These are phyloP conservation scores for Aquilaria agallochum DNA, from an alignment of 441 rosid genomes.

Conservation along the genomic window DNA sequence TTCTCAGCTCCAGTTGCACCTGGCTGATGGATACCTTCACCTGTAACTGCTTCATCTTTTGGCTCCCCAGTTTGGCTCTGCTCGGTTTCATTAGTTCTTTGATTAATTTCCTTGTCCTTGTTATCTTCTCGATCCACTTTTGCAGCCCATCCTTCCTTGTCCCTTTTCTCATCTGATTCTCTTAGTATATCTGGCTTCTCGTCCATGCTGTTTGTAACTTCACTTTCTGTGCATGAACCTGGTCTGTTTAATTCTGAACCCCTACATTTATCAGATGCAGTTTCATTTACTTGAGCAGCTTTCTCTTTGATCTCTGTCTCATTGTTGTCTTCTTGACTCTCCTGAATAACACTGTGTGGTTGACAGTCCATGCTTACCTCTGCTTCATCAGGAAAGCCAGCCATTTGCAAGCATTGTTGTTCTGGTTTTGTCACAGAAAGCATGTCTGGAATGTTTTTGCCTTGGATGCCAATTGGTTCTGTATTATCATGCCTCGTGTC, in stretches of 20 bases:
- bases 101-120: background rate
- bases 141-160: slow-evolving; percentile 1
- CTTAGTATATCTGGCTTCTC: slow-evolving; percentile 6
- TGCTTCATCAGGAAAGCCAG: slow-evolving; percentile 14
- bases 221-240: slow-evolving; percentile 13
- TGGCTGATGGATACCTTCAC: slow-evolving; percentile 18
- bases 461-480: slow-evolving; percentile 13
- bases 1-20: slow-evolving; percentile 21
- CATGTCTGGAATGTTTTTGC: slow-evolving; percentile 2
- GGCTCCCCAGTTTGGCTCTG: slow-evolving; percentile 7
- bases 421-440: slow-evolving; percentile 12
- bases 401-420: slow-evolving; percentile 16
- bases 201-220: slow-evolving; percentile 3
- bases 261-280: slow-evolving; percentile 9
- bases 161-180: slow-evolving; percentile 16
- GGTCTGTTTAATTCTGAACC: slow-evolving; percentile 13
- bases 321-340: slow-evolving; percentile 15
- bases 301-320: slow-evolving; percentile 10
- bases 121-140: slow-evolving; percentile 10
- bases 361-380: no score
- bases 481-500: slow-evolving; percentile 13
- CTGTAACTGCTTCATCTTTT: slow-evolving; percentile 4
- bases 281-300: slow-evolving; percentile 13
- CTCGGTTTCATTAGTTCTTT: slow-evolving; percentile 4
- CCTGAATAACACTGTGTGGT: slow-evolving; percentile 12